Evolutionary conservation across 371 early-diverging fungal species (phyloP), one percentile per base, ranked within the genome.

Genomic region (Lichtheimia ramosa): DNA sequence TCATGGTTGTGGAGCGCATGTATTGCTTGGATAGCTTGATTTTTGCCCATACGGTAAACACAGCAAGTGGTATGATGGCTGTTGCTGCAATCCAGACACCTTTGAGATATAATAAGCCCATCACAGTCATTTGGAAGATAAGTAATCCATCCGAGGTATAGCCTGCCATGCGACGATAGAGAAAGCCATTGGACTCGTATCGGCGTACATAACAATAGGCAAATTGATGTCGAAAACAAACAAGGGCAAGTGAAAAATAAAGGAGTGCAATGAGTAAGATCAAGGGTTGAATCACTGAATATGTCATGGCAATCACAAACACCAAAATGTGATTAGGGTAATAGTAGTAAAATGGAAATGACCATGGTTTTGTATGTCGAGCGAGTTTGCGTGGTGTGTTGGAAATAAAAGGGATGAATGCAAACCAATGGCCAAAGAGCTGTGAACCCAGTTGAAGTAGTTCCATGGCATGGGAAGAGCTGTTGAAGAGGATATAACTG

Each of bases 221-320:
- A 51, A 89, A 82, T 59, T 89, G 86, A 64, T 93, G 89, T 55
- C 94, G 92, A 75, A 86, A 92, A 3, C 92, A 84, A 10, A 89
- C 70, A 34, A 88, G 81, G 0, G 90, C 92, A 24, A 92, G 67
- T 0, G 75, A 69, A 72, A 86, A 97, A 68, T 92, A 96, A 3
- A 91, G 60, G 3, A 87, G 63, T 2, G 90, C 90, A 64, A 94
- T 90, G 5, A 90, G 71, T 16, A 95, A 73, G 28, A 95, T 90
- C 14, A 96, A 64, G 0, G 97, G 97, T 54, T 92, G 88, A 39
- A 96, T 90, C 16, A 87, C 86, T 20, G 93, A 88, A 73, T 97
- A 97, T 0, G 91, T 87, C 39, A 95, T 49, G n/a, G 92, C 86
- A 48, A 96, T 91, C 14, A 91, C 90, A 55, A 94, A 88, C 2